Base-by-base conservation (phyloP, 495 filamentous ascomycete genomes). In the Penicillium fimorum region DNA sequence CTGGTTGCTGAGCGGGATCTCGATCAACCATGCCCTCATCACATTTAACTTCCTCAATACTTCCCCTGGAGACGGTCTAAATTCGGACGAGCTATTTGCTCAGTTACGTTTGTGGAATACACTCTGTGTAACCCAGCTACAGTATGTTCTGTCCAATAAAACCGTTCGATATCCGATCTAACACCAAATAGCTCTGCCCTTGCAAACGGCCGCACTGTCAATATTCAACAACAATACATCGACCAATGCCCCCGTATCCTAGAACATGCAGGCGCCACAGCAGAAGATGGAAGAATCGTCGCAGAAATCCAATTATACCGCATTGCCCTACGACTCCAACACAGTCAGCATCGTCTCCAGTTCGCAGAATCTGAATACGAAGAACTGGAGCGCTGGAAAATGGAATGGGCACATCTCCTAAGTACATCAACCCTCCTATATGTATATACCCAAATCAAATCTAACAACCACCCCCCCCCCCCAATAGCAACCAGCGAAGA, bases 1-100 rank as follows among this genome's bases (percentile, higher is more conserved):
- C 63, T 76, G 73, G 73, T 63, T 76, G 32, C 53, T 76, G 65
- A 76, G 73, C 60, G 71, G 71, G 62, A 70, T 71, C 58, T 71
- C 71, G 24, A 71, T 76, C 56, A 71, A 76, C 51, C 73, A 76
- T 63, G 71, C 71, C 20, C 62, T 71, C 10, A 58, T 64, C 32
- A 67, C 70, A 29, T 72, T 75, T 57, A 58, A 57, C 22, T 72
- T 73, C 40, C 61, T 73, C 30, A 68, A 68, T 47, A 56, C 53
- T 27, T 41, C 49, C 5, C 63, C 66, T 8, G 50, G 43, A 17
- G 72, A 72, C 40, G 57, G 47, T 38, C 45, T 66, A 37, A 56
- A 70, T 22, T 59, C 63, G 20, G 66, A 72, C 46, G 68, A 71
- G n/a, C 66, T 65, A 50, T 57, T 70, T 30, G 50, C 59, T 27